Percentiles rank a stretch among this genome's conserved stretches.
phyloP scores from a whole-genome alignment of 306 rosid genomes.

The Cyclanthera cordifolia region DNA sequence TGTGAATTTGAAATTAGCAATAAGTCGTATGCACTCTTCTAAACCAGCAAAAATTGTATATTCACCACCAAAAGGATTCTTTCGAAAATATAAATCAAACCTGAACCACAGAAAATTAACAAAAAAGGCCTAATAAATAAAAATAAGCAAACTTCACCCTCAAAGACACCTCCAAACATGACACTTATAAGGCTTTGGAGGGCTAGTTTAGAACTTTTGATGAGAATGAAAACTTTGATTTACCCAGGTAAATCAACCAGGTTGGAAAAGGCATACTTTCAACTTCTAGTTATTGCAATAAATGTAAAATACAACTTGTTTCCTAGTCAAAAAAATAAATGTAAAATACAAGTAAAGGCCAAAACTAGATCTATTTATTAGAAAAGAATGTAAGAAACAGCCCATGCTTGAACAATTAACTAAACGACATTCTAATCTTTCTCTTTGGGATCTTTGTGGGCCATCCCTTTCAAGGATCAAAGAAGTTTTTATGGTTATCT shows the following conservation, averaged over 20 bases:
- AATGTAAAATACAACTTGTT: neutral
- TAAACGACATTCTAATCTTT: too few relatives aligned
- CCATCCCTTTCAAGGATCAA: too few relatives aligned
- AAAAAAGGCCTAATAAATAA: neutral
- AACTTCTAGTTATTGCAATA: constrained; percentile 1
- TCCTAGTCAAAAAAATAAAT: too few relatives aligned
- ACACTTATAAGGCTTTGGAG: neutral
- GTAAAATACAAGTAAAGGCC: neutral
- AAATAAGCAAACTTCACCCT: neutral
- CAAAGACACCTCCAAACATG: constrained; percentile 1
- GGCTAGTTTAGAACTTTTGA: neutral
- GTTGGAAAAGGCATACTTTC: neutral
- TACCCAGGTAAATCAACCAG: constrained; percentile 4
- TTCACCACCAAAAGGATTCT: constrained; percentile 96
- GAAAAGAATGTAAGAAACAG: neutral
- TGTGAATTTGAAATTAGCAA: constrained; percentile 70
- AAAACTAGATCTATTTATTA: neutral
- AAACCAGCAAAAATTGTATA: constrained; percentile 89
- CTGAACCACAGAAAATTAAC: constrained; percentile 37
- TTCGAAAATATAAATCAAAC: constrained; percentile 93
- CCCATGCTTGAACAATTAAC: neutral
- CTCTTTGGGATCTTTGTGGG: too few relatives aligned
- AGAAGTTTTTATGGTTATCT: too few relatives aligned
- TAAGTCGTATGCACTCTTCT: constrained; percentile 84
- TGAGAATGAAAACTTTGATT: neutral